Evolutionary conservation across 257 asterid species (phyloP).

Genomic region (Nicotiana obtusifolia): DNA sequence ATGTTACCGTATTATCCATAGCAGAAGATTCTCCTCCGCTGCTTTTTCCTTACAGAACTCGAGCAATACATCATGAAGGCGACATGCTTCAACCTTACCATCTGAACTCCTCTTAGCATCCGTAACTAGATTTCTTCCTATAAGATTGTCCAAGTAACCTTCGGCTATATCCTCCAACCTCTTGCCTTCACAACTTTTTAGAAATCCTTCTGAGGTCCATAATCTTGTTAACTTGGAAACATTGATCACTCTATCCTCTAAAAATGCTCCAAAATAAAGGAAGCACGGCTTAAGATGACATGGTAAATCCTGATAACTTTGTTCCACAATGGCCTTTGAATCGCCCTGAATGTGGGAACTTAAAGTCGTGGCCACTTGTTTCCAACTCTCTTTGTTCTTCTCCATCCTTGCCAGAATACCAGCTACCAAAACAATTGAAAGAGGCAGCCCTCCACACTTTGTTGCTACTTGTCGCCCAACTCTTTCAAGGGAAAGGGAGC

Average conservation of each 20-base stretch:
- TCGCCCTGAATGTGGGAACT: neutral
- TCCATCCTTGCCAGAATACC: conserved; percentile 9
- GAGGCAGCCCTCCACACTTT: conserved; percentile 6
- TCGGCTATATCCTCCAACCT: conserved; percentile 18
- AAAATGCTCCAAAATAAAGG: conserved; percentile 18
- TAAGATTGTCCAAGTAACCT: conserved; percentile 15
- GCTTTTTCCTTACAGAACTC: conserved; percentile 11
- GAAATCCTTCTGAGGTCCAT: conserved; percentile 26
- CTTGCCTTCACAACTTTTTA: neutral
- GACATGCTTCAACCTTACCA: conserved; percentile 13
- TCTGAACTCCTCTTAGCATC: neutral
- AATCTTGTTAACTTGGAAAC: conserved; percentile 3
- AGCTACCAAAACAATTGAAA: conserved; percentile 7
- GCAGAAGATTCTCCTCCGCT: neutral
- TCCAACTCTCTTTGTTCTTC: neutral
- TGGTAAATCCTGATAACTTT: conserved; percentile 17
- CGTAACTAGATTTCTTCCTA: conserved; percentile 8
- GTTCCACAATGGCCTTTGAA: neutral
- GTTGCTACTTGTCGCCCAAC: neutral
- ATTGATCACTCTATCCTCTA: conserved; percentile 2
- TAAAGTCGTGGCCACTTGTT: neutral
- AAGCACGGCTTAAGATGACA: conserved; percentile 16
- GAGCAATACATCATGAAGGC: conserved; percentile 15
- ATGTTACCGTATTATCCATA: neutral
- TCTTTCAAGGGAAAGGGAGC: neutral